phyloP scores from a whole-genome alignment of 345 rosid species.

The Bruguiera sexangula region DNA sequence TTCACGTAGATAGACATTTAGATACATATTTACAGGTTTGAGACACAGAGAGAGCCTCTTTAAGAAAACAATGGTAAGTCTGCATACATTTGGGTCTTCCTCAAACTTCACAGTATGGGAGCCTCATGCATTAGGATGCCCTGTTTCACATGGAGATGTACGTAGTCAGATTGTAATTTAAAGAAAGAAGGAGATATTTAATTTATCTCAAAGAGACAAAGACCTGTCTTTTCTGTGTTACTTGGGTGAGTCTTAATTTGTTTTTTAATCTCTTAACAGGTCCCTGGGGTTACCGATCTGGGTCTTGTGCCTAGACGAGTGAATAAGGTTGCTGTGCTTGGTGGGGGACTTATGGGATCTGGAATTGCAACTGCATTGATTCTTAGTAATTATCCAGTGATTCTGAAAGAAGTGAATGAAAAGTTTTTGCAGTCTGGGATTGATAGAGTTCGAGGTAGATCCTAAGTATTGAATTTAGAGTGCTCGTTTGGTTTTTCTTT shows the following conservation, averaged over 20 bases:
- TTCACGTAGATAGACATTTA: too few relatives aligned
- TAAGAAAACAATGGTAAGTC: too few relatives aligned
- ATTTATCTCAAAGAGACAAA: too few relatives aligned
- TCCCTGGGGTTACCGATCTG: slow-evolving; percentile 83
- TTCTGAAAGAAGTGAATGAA: slow-evolving; percentile 86
- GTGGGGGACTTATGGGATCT: slow-evolving; percentile 98
- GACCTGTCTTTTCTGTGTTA: too few relatives aligned
- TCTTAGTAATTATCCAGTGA: slow-evolving; percentile 73
- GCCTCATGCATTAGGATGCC: too few relatives aligned
- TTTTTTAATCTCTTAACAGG: slow-evolving; percentile 31
- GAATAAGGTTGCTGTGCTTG: slow-evolving; percentile 80
- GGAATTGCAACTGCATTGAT: slow-evolving; percentile 94
- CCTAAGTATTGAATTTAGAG: neutral
- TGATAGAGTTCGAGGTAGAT: slow-evolving; percentile 73
- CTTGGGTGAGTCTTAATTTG: neutral
- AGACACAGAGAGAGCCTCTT: too few relatives aligned
- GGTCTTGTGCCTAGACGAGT: slow-evolving; percentile 70
- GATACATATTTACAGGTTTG: too few relatives aligned
- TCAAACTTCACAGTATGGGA: too few relatives aligned
- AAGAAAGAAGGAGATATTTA: too few relatives aligned
- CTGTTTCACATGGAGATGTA: too few relatives aligned
- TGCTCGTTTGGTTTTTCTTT: neutral
- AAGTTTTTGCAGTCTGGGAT: slow-evolving; percentile 86
- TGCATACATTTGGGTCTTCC: too few relatives aligned
- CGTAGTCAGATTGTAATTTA: too few relatives aligned